Conservation (phyloP, 345 rosid species). For the Pistacia atlantica region DNA sequence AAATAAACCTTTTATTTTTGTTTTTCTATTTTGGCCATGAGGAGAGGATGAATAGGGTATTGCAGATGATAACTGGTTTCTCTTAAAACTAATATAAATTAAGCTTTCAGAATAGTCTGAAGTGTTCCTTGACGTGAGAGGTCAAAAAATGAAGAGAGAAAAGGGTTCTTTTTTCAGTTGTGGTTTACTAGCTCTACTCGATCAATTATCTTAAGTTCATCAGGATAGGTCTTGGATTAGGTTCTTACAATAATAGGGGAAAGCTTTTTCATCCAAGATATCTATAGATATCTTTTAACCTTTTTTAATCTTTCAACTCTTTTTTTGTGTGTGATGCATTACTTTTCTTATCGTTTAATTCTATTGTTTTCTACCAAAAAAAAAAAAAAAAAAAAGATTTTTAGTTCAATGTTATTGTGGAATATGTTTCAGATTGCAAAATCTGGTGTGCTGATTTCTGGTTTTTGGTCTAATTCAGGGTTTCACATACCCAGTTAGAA, state of each 20-base stretch:
- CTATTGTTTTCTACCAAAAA: not conserved
- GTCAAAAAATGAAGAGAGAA: not conserved
- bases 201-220: not conserved
- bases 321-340: not conserved
- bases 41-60: not conserved
- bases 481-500: slow-evolving; percentile 70
- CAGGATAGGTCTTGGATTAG: not conserved
- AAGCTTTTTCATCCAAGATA: not conserved
- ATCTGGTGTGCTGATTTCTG: not conserved
- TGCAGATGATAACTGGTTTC: not conserved
- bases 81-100: not conserved
- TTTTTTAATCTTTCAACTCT: too few species aligned
- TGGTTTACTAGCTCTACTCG: not conserved
- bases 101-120: too few species aligned
- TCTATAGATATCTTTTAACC: not conserved
- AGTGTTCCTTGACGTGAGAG: not conserved
- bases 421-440: slow-evolving; percentile 2
- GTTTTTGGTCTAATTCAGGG: slow-evolving; percentile 59
- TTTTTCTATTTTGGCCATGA: not conserved
- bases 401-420: not conserved
- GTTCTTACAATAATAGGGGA: not conserved
- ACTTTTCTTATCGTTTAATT: too few species aligned
- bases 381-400: not conserved
- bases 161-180: not conserved
- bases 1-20: not conserved